Base-by-base conservation (phyloP, 345 rosid species). In the Ceriops zippeliana region DNA sequence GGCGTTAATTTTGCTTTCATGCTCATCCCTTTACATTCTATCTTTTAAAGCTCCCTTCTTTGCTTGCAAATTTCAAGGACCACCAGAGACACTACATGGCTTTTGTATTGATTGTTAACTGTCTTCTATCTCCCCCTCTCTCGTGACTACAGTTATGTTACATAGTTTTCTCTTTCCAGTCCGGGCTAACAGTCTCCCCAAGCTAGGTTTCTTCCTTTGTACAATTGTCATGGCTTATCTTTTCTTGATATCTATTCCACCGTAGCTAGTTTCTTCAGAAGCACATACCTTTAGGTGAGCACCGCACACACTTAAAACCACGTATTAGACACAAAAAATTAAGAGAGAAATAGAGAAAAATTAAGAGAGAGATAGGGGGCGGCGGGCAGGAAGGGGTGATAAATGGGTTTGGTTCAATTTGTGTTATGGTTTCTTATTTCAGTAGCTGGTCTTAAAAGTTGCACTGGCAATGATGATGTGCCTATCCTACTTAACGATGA, bases 401-500 rank as follows among this genome's bases (percentile, higher is more conserved):
- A 16, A 24, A 69, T 69, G 69, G 69, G 65, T 9, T 58, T 58
- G 21, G 9, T 58, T 51, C 60, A 68, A 7, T 68, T 58, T 53
- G 32, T 78, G 65, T 19, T 72, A 4, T 66, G 6, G 58, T 34
- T 73, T 13, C 70, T 71, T 5, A 37, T 73, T 52, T 56, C 51
- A 2, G 15, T 57, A 49, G 63, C 61, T 67, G 34, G 27, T 61
- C 61, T 65, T 35, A n/a, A 20, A 15, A 61, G n/a, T 26, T 77
- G 79, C 81, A 63, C 60, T 32, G 76, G 51, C 70, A 66, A 63
- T 38, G 83, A 68, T 53, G 75, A 60, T 5, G 68, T 70, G 51
- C 61, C 85, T 1, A 61, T 72, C 56, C 86, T 86, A 37, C 81
- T 89, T 47, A 86, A 88, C 70, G 99, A 95, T 64, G 96, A 95